Evolutionary conservation across 192 early-diverging fungal genomes (phyloP).

Genomic region (Cladochytrium replicatum): DNA sequence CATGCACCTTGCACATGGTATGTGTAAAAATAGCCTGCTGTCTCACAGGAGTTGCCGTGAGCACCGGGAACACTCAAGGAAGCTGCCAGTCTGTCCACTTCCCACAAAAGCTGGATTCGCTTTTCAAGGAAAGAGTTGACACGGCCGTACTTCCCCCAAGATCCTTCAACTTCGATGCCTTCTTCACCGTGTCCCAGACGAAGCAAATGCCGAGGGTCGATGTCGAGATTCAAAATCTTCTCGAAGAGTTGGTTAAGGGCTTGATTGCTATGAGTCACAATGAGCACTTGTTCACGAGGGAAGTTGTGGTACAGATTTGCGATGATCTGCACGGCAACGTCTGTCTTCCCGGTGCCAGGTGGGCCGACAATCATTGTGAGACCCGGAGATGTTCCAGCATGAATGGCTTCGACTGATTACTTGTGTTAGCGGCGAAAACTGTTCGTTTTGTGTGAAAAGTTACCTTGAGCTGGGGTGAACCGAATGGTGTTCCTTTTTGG

Average conservation of each 20-base stretch:
- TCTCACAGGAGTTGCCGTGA: conserved; percentile 86
- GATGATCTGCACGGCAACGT: conserved; percentile 94
- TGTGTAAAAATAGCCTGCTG: conserved; percentile 78
- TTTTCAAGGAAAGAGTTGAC: conserved; percentile 85
- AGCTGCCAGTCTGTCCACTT: conserved; percentile 69
- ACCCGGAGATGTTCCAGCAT: conserved; percentile 73
- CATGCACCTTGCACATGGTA: conserved; percentile 69
- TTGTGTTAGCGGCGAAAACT: conserved; percentile 5
- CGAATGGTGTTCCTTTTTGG: conserved; percentile 60
- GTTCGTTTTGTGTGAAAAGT: neutral
- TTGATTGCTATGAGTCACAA: conserved; percentile 95
- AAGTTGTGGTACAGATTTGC: conserved; percentile 89
- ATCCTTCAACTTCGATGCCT: conserved; percentile 65
- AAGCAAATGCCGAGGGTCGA: conserved; percentile 87
- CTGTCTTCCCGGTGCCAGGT: conserved; percentile 98
- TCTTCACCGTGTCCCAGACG: conserved; percentile 93
- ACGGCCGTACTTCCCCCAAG: conserved; percentile 88
- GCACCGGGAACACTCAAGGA: conserved; percentile 72
- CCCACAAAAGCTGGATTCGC: conserved; percentile 56
- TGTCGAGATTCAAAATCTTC: conserved; percentile 84
- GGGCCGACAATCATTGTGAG: conserved; percentile 93
- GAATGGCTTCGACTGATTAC: conserved; percentile 80
- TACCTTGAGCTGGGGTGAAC: conserved; percentile 80
- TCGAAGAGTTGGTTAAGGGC: conserved; percentile 98
- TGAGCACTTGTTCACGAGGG: conserved; percentile 79